Evolutionary conservation across 768 basidiomycete species (phyloP).

Genomic region (Suillus americanus): DNA sequence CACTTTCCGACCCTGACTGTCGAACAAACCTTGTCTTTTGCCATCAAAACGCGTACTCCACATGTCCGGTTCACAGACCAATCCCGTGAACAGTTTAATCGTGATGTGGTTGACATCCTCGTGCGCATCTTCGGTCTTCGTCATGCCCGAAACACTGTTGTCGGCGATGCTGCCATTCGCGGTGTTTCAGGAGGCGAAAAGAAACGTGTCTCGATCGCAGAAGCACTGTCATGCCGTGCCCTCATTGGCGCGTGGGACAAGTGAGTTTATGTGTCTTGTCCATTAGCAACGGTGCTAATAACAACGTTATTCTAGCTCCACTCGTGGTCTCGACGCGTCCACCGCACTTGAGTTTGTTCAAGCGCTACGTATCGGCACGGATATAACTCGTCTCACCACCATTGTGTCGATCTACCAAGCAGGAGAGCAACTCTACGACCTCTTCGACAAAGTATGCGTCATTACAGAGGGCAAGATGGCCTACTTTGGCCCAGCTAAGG

Average conservation of each 20-base stretch:
- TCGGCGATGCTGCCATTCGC: slow-evolving; percentile 78
- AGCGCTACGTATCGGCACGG: slow-evolving; percentile 66
- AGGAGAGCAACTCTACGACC: slow-evolving; percentile 61
- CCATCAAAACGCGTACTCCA: slow-evolving; percentile 64
- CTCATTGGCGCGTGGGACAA: slow-evolving; percentile 85
- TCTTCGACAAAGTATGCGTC: slow-evolving; percentile 73
- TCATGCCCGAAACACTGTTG: slow-evolving; percentile 69
- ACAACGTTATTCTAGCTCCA: slow-evolving; percentile 38
- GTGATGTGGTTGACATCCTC: slow-evolving; percentile 40
- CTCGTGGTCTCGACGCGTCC: slow-evolving; percentile 63
- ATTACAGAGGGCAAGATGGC: slow-evolving; percentile 59
- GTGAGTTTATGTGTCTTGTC: slow-evolving; percentile 1
- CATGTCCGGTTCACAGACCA: neutral
- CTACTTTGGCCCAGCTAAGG: slow-evolving; percentile 56
- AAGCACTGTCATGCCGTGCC: slow-evolving; percentile 83
- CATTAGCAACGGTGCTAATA: neutral
- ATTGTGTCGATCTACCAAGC: slow-evolving; percentile 88
- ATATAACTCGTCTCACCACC: slow-evolving; percentile 51
- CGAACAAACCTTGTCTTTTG: slow-evolving; percentile 71
- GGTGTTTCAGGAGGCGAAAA: slow-evolving; percentile 78
- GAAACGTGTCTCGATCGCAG: slow-evolving; percentile 81
- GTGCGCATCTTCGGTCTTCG: slow-evolving; percentile 74
- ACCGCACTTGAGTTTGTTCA: slow-evolving; percentile 76
- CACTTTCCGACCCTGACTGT: slow-evolving; percentile 85
- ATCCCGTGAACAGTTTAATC: neutral